Evolutionary conservation across 2,329 filamentous ascomycete genomes (phyloP).

Genomic region (Rutstroemia sp.): DNA sequence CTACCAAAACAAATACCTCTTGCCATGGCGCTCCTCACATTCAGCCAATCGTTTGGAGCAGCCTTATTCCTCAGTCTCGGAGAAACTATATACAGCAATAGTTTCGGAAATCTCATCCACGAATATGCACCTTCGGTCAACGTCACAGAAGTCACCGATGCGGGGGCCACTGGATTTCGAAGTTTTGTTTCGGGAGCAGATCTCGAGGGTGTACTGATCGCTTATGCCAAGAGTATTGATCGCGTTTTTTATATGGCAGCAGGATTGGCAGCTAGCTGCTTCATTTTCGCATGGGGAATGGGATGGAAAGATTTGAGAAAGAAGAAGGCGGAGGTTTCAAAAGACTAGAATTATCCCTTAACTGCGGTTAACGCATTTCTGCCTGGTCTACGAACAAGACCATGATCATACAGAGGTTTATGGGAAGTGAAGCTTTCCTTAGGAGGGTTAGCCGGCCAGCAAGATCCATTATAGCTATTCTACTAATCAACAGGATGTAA

Average conservation of each 20-base stretch:
- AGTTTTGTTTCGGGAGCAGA: slow-evolving; percentile 27
- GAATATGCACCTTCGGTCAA: slow-evolving; percentile 30
- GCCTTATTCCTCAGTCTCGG: slow-evolving; percentile 26
- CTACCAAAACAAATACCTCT: slow-evolving; percentile 25
- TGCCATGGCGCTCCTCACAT: slow-evolving; percentile 29
- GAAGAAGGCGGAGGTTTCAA: background rate
- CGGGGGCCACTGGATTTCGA: slow-evolving; percentile 35
- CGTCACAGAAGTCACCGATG: slow-evolving; percentile 30
- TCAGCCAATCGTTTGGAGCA: slow-evolving; percentile 28
- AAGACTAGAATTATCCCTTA: too few relatives aligned
- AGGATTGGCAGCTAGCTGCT: background rate
- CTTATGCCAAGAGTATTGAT: slow-evolving; percentile 15
- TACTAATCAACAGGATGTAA: too few relatives aligned
- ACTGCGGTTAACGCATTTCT: too few relatives aligned
- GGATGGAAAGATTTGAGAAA: background rate
- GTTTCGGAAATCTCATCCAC: slow-evolving; percentile 17
- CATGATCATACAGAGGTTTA: too few relatives aligned
- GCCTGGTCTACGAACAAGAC: too few relatives aligned
- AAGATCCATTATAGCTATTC: too few relatives aligned
- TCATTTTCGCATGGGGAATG: background rate
- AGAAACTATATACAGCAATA: slow-evolving; percentile 26
- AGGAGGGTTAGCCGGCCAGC: too few relatives aligned
- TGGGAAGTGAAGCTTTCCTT: too few relatives aligned
- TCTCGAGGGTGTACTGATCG: slow-evolving; percentile 32
- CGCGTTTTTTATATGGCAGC: background rate